Conservation (phyloP, 306 rosid species). For the Fagus crenata region DNA sequence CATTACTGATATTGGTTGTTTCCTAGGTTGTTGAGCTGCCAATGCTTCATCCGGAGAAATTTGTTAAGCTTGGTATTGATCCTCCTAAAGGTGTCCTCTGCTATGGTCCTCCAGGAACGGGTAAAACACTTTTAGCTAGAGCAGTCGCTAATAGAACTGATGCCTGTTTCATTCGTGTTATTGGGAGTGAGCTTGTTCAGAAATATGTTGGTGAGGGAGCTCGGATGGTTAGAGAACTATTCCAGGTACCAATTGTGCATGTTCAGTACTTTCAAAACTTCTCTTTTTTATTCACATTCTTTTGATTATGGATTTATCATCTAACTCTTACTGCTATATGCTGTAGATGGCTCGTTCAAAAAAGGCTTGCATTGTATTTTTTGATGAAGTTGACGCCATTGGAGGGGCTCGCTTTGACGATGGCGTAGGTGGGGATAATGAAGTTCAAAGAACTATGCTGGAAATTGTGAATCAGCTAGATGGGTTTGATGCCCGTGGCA, state of each 20-base stretch:
- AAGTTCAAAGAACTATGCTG: slow-evolving; percentile 97
- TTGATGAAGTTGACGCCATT: slow-evolving; percentile 99
- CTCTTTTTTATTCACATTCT: slow-evolving; percentile 10
- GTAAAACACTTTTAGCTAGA: slow-evolving; percentile 94
- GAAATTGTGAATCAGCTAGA: slow-evolving; percentile 98
- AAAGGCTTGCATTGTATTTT: slow-evolving; percentile 93
- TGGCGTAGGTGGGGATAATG: slow-evolving; percentile 98
- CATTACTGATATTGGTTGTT: slow-evolving; percentile 20
- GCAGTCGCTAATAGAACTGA: slow-evolving; percentile 99
- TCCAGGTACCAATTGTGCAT: slow-evolving; percentile 57
- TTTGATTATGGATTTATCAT: not conserved
- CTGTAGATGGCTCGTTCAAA: slow-evolving; percentile 97
- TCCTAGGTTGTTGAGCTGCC: slow-evolving; percentile 95
- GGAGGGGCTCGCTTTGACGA: slow-evolving; percentile 99
- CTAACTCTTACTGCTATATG: slow-evolving; percentile 21
- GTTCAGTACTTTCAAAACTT: not conserved
- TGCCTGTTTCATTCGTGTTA: slow-evolving; percentile 97
- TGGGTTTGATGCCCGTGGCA: slow-evolving; percentile 98
- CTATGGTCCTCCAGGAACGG: slow-evolving; percentile 99
- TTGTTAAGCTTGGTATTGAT: slow-evolving; percentile 97
- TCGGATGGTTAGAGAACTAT: slow-evolving; percentile 95
- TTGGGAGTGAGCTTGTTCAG: slow-evolving; percentile 99
- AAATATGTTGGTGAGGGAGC: slow-evolving; percentile 99
- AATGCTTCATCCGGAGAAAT: slow-evolving; percentile 98
- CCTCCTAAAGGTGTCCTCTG: slow-evolving; percentile 99